phyloP scores from a whole-genome alignment of 352 stramenopile species.

The Hyaloperonospora brassicae region DNA sequence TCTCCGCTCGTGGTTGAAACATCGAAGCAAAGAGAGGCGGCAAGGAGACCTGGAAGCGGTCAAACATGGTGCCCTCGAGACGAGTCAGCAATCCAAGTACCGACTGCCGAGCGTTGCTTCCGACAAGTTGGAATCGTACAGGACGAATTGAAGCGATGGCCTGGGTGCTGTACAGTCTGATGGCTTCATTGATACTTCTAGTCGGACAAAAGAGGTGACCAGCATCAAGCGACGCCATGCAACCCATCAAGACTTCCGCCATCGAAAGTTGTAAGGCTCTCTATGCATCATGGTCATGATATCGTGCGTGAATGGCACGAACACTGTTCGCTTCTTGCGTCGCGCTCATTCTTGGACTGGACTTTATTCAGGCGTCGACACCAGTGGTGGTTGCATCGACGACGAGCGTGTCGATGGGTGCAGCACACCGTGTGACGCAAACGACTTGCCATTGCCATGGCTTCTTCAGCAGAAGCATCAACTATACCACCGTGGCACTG shows the following conservation, averaged over 20 bases:
- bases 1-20: slow-evolving; percentile 17
- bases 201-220: slow-evolving; percentile 11
- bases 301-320: slow-evolving; percentile 8
- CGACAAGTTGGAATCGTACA: slow-evolving; percentile 6
- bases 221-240: neutral
- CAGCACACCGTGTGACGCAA: too few species aligned
- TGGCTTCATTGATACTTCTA: slow-evolving; percentile 3
- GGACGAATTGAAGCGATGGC: slow-evolving; percentile 14
- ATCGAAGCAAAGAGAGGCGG: neutral
- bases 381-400: too few species aligned
- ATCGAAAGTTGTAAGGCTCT: slow-evolving; percentile 14
- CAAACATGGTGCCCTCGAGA: slow-evolving; percentile 4
- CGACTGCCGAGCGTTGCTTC: slow-evolving; percentile 12
- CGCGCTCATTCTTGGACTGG: too few species aligned
- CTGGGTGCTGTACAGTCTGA: slow-evolving; percentile 17
- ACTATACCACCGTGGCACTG: slow-evolving; percentile 10
- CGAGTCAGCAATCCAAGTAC: slow-evolving; percentile 9
- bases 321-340: too few species aligned
- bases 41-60: slow-evolving; percentile 1
- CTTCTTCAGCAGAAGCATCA: neutral
- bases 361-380: too few species aligned
- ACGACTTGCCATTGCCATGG: neutral
- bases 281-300: slow-evolving; percentile 9
- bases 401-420: too few species aligned
- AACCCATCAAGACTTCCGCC: slow-evolving; percentile 3